Base-by-base conservation (phyloP, 768 basidiomycete genomes). In the Amanita jacksonii region DNA sequence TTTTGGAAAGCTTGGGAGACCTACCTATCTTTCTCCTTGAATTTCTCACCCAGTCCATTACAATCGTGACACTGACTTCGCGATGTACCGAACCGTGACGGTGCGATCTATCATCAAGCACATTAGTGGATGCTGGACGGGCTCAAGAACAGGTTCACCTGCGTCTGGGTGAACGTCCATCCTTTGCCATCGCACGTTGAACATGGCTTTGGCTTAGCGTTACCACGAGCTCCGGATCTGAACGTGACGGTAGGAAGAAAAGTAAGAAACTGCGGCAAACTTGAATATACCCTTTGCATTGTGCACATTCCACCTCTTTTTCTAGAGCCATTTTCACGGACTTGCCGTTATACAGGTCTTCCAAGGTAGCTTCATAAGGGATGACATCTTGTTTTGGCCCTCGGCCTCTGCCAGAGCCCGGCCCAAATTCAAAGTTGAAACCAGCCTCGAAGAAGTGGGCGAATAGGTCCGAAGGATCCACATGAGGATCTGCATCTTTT, bases 311-410 rank as follows among this genome's bases (percentile, higher is more conserved):
- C 7, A 82, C 65, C 57, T 90, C 81, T 54, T 88, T 82, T 63
- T 94, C 91, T 70, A 96, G 77, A 53, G 79, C 86, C 68, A 97
- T 79, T 57, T 81, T 86, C 45, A 92, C 81, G 8, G 73, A 75
- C 62, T 92, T 93, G 23, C 93, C 94, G 45, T 84, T 86, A 63
- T 90, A 97, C 16, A 93, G 66, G 59, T 98, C 93, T 62, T 96
- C 93, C 23, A 98, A 70, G 4, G 86, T 83, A 42, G 94, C 86
- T 31, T 87, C 73, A 58, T 93, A 85, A 3, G 80, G 76, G 50
- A 90, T 79, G 36, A 81, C 67, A 57, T 92, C 81, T 52, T 84
- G 71, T 12, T 83, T 83, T 53, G 76, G 79, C 10, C 67, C 67
- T 50, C 74, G 64, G 50, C 70, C 64, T 48, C 67, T 63, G 41